Evolutionary conservation across 2,329 filamentous ascomycete species (phyloP).

Genomic region (Colletotrichum limetticola): DNA sequence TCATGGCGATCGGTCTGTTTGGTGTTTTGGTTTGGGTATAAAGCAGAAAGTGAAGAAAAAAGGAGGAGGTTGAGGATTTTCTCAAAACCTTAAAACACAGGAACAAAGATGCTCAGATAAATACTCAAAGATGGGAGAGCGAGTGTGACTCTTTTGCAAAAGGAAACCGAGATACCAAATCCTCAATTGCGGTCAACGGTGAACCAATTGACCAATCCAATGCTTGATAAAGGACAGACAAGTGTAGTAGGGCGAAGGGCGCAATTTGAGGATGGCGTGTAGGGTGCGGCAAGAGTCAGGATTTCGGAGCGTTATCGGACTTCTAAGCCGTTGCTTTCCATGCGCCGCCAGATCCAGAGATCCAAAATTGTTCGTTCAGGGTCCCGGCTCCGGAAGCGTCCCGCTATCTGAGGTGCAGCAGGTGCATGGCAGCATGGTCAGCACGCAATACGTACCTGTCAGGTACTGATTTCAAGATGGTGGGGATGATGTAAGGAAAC

Average conservation of each 20-base stretch:
- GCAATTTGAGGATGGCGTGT: constrained; percentile 25
- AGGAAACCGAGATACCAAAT: neutral
- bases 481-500: neutral
- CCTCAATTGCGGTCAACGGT: constrained; percentile 1
- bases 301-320: constrained; percentile 44
- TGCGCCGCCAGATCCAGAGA: constrained; percentile 1
- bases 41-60: neutral
- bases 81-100: neutral
- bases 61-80: neutral
- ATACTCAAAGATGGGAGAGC: neutral
- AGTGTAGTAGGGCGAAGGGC: constrained; percentile 6
- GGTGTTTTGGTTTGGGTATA: neutral
- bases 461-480: neutral
- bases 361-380: constrained; percentile 22
- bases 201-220: constrained; percentile 28
- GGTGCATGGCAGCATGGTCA: neutral
- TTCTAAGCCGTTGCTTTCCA: constrained; percentile 37
- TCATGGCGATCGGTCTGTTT: constrained; percentile 47
- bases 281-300: constrained; percentile 22
- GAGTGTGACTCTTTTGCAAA: constrained; percentile 3
- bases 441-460: neutral
- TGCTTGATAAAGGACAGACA: constrained; percentile 16
- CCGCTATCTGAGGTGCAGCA: constrained; percentile 7
- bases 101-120: neutral
- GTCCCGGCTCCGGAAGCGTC: constrained; percentile 33